Conservation (phyloP, 805 yeast genomes). For the Yamadazyma phyllophila region DNA sequence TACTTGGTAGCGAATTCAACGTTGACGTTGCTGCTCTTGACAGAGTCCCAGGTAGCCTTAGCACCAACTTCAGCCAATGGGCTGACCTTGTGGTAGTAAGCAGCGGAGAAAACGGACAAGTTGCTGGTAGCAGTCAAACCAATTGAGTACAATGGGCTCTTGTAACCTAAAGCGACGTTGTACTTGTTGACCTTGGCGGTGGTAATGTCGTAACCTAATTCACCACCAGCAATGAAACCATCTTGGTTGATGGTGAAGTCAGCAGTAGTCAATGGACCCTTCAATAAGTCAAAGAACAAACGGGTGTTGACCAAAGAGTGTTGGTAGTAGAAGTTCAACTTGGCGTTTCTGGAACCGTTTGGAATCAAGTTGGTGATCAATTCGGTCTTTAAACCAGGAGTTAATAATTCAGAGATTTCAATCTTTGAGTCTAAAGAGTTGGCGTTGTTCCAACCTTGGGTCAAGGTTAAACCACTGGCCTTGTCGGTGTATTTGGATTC, state of each 20-base stretch:
- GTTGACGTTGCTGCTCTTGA: slow-evolving; percentile 76
- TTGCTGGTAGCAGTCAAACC: slow-evolving; percentile 83
- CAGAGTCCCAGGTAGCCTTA: slow-evolving; percentile 92
- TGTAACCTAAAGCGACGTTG: slow-evolving; percentile 91
- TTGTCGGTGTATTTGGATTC: slow-evolving; percentile 94
- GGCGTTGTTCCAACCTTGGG: slow-evolving; percentile 98
- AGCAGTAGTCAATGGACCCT: slow-evolving; percentile 95
- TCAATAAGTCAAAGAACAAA: slow-evolving; percentile 90
- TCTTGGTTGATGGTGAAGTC: slow-evolving; percentile 94
- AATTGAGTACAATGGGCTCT: slow-evolving; percentile 81
- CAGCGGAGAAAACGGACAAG: slow-evolving; percentile 87
- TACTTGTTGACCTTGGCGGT: slow-evolving; percentile 91
- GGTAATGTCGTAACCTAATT: slow-evolving; percentile 93
- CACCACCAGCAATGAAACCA: slow-evolving; percentile 96
- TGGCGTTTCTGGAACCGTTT: slow-evolving; percentile 78
- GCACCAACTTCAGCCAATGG: slow-evolving; percentile 96
- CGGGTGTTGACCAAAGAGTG: slow-evolving; percentile 93
- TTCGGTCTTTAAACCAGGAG: slow-evolving; percentile 94
- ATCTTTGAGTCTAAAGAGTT: slow-evolving; percentile 89
- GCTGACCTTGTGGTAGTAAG: slow-evolving; percentile 94
- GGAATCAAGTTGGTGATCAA: slow-evolving; percentile 86
- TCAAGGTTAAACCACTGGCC: slow-evolving; percentile 85
- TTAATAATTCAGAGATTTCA: slow-evolving; percentile 85
- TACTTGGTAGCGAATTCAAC: slow-evolving; percentile 97
- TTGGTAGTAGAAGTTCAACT: slow-evolving; percentile 83